Evolutionary conservation across 805 yeast genomes (phyloP).

Genomic region (Monosporozyma siamensis): DNA sequence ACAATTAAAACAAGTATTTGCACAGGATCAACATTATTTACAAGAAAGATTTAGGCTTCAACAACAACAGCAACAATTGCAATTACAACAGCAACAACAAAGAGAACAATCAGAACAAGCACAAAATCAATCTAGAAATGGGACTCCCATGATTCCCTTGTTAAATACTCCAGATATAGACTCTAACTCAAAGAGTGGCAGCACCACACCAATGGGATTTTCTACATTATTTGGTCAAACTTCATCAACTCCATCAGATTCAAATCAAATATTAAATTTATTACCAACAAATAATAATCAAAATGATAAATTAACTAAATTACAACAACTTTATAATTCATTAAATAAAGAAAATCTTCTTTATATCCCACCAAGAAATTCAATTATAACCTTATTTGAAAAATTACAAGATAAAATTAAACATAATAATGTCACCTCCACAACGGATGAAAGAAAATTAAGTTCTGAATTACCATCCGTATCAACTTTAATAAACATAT

Average conservation of each 20-base stretch:
- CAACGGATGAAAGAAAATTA: too few relatives aligned
- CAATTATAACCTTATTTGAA: conserved; percentile 21
- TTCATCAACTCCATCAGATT: conserved; percentile 1
- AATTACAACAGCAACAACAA: conserved; percentile 11
- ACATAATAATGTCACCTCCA: too few relatives aligned
- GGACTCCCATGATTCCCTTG: conserved; percentile 3
- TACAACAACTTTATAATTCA: conserved; percentile 16
- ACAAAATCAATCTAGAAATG: conserved; percentile 3
- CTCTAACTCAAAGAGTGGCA: not conserved
- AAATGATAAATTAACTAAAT: too few relatives aligned
- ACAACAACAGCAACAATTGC: conserved; percentile 22
- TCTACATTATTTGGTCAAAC: conserved; percentile 19
- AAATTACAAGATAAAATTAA: conserved; percentile 13
- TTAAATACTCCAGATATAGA: conserved; percentile 2
- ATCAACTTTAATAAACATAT: conserved; percentile 16
- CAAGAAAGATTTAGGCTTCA: conserved; percentile 22
- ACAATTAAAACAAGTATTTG: conserved; percentile 33
- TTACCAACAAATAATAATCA: not conserved
- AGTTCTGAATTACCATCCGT: conserved; percentile 16
- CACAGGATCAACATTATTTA: conserved; percentile 30
- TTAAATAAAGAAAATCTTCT: conserved; percentile 19
- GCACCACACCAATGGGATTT: not conserved
- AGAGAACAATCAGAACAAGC: conserved; percentile 2
- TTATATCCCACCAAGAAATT: conserved; percentile 21
- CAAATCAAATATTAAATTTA: not conserved